A percentile compares a stretch with the other conserved stretches of the same genome.
These are phyloP conservation scores for Sanghuangporus weigelae DNA, from an alignment of 1,284 basidiomycete species.

Conservation along the genomic window DNA sequence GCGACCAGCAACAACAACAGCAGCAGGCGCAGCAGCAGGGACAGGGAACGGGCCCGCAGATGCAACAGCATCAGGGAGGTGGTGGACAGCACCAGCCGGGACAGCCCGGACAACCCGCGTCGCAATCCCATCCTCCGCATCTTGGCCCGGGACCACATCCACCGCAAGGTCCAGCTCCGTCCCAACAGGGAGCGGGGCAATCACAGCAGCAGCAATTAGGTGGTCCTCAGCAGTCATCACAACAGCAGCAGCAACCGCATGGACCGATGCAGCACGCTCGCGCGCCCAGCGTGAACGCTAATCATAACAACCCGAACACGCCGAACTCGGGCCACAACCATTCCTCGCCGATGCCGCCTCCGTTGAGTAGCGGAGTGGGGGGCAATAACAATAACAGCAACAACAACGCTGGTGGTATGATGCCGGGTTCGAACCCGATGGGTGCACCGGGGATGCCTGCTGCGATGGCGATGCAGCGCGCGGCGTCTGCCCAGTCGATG, in stretches of 20 bases:
- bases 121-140: background rate
- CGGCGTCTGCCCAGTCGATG: background rate
- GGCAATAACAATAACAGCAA: background rate
- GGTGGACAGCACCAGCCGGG: background rate
- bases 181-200: background rate
- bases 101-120: background rate
- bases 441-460: background rate
- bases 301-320: background rate
- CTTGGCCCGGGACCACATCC: background rate
- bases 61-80: slow-evolving; percentile 1
- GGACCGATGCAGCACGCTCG: background rate
- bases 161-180: background rate
- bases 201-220: background rate
- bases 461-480: too few relatives aligned
- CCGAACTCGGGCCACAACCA: background rate
- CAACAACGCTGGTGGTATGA: background rate
- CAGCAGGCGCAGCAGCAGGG: background rate
- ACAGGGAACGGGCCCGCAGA: background rate
- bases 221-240: background rate
- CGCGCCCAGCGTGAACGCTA: slow-evolving; percentile 1
- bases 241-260: slow-evolving; percentile 14
- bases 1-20: slow-evolving; percentile 2
- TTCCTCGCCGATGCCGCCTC: background rate
- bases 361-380: background rate
- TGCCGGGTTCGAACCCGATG: background rate